Evolutionary conservation across 2,329 filamentous ascomycete species (phyloP).

Genomic region (Penicillium nordicum): DNA sequence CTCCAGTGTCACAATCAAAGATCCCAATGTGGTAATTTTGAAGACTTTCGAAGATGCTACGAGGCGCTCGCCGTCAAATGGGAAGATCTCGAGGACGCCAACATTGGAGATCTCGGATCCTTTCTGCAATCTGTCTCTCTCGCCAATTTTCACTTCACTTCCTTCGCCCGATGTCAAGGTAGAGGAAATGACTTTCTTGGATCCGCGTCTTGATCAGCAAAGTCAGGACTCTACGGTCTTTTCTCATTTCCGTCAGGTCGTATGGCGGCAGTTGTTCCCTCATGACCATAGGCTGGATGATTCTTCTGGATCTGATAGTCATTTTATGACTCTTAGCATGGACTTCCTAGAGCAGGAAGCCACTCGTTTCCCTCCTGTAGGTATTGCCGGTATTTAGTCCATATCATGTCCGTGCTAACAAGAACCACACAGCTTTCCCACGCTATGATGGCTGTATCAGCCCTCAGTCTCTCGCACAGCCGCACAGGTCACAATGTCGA

Average conservation of each 20-base stretch:
- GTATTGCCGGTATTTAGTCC: conserved; percentile 23
- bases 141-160: conserved; percentile 25
- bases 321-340: conserved; percentile 31
- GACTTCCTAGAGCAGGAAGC: conserved; percentile 49
- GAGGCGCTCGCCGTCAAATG: conserved; percentile 32
- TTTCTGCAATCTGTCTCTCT: conserved; percentile 26
- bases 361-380: conserved; percentile 50
- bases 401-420: conserved; percentile 1
- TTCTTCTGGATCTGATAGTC: conserved; percentile 16
- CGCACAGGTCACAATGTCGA: conserved; percentile 47
- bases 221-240: conserved; percentile 36
- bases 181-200: conserved; percentile 17
- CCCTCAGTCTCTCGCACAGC: conserved; percentile 50
- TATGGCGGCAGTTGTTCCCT: conserved; percentile 42
- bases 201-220: conserved; percentile 19
- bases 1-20: conserved; percentile 25
- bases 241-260: conserved; percentile 40
- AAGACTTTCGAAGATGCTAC: conserved; percentile 49
- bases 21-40: conserved; percentile 51
- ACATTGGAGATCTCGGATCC: conserved; percentile 34
- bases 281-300: conserved; percentile 22
- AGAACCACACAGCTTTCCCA: conserved; percentile 48
- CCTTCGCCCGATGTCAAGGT: conserved; percentile 25
- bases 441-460: conserved; percentile 58
- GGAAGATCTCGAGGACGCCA: conserved; percentile 31